Evolutionary conservation across 192 early-diverging fungal species (phyloP).

Genomic region (Lobosporangium transversale): DNA sequence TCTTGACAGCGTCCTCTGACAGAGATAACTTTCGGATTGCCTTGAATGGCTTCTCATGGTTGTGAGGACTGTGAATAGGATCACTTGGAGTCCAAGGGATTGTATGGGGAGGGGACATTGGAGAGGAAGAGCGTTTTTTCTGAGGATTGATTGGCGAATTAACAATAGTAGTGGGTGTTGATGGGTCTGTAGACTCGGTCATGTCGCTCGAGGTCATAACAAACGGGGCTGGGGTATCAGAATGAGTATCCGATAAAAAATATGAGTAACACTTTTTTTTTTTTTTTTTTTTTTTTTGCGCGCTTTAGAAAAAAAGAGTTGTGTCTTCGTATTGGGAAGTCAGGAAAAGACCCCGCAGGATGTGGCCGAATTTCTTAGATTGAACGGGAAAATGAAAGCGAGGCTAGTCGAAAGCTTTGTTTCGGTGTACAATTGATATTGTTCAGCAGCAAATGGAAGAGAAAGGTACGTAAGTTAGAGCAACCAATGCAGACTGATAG

Average conservation of each 20-base stretch:
- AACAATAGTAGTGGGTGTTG: constrained; percentile 8
- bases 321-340: neutral
- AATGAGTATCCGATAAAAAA: too few relatives aligned
- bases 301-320: too few relatives aligned
- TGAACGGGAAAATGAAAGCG: neutral
- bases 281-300: too few relatives aligned
- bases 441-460: too few relatives aligned
- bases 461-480: neutral
- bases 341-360: neutral
- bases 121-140: constrained; percentile 28
- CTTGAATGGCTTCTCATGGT: constrained; percentile 11
- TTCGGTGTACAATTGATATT: too few relatives aligned
- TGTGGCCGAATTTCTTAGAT: neutral
- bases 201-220: constrained; percentile 44
- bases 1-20: neutral
- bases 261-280: too few relatives aligned
- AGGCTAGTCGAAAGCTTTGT: too few relatives aligned
- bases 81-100: constrained; percentile 6
- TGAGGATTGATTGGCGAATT: neutral
- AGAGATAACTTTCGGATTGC: constrained; percentile 3
- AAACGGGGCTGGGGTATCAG: neutral
- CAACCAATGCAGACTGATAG: neutral
- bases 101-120: constrained; percentile 35
- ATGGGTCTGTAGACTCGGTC: constrained; percentile 19
- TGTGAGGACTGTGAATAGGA: neutral